Evolutionary conservation across 345 rosid genomes (phyloP), one percentile per base, ranked within the genome.

Genomic region (Pugionium cornutum): DNA sequence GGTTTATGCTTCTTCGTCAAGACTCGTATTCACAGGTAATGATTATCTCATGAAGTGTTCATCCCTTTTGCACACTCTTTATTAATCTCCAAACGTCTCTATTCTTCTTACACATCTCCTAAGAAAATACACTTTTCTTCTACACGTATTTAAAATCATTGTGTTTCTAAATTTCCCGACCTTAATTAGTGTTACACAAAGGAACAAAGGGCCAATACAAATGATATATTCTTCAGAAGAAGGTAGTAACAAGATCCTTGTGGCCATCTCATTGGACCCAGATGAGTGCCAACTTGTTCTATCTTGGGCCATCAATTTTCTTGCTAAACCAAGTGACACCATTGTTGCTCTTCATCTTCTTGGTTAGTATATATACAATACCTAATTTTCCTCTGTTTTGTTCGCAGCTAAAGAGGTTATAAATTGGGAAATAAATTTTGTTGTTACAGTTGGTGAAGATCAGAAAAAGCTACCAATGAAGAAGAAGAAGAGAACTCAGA

Each of bases 341-440:
- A 76, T 92, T 60, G 80, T 86, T 50, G 98, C 98, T 72, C 66
- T 86, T 39, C 88, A 84, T 75, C 78, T 92, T 77, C 80, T 88
- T 60, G 88, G 97, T 90, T 30, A 66, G 84, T 62, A 42, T 7
- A 9, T 41, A 6, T 18, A 18, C 27, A 9, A 3, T 56, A 27
- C 26, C 43, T 51, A 46, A 31, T 5, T n/a, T 37, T 55, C 37
- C 52, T 47, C 18, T 53, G 42, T 52, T 31, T 36, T 25, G 11
- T 35, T 9, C 0, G 7, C 2, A 37, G 1, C 8, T 27, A 32
- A 29, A 44, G 44, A 59, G 27, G 2, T 18, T 3, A 35, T 47
- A 11, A 55, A 18, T 6, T 43, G n/a, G 36, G 11, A 35, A 11
- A 36, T 4, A 0, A 37, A 51, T 43, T 0, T 43, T 53, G 5